These are phyloP conservation scores for Entomortierella parvispora DNA, from an alignment of 192 early-diverging fungal species.

Conservation along the genomic window DNA sequence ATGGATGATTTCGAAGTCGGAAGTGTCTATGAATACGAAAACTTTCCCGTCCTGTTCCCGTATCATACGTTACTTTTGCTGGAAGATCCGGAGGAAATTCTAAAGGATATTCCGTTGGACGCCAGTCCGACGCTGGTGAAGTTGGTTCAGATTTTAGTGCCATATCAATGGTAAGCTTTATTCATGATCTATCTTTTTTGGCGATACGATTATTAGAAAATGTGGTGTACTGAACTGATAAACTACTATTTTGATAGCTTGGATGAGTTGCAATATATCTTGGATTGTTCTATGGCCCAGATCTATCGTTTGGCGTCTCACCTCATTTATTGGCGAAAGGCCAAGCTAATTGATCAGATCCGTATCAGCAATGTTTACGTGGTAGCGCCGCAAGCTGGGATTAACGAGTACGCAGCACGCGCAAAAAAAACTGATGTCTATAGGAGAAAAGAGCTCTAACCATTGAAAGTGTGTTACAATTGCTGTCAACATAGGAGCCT, in stretches of 20 bases:
- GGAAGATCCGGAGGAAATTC: conserved; percentile 83
- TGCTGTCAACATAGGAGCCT: conserved; percentile 37
- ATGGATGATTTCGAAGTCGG: conserved; percentile 50
- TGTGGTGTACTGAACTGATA: too few species aligned
- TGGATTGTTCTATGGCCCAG: conserved; percentile 95
- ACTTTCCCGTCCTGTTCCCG: conserved; percentile 82
- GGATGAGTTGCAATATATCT: conserved; percentile 78
- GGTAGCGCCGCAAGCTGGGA: conserved; percentile 69
- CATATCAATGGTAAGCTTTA: conserved; percentile 73
- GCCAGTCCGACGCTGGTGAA: conserved; percentile 88
- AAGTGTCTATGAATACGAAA: conserved; percentile 68
- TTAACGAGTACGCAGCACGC: conserved; percentile 60
- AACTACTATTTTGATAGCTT: conserved; percentile 57
- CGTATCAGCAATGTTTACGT: conserved; percentile 82
- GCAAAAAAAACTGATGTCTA: not conserved
- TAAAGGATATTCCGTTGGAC: conserved; percentile 82
- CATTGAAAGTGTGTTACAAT: not conserved
- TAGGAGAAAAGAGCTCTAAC: too few species aligned
- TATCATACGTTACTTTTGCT: conserved; percentile 88
- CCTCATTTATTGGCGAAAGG: conserved; percentile 93
- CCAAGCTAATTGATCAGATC: conserved; percentile 89
- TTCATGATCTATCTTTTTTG: not conserved
- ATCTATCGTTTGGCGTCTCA: conserved; percentile 91
- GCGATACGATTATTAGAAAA: too few species aligned
- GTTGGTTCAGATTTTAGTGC: conserved; percentile 87